phyloP scores from a whole-genome alignment of 1,284 basidiomycete species.

The Heterobasidion parviporum region DNA sequence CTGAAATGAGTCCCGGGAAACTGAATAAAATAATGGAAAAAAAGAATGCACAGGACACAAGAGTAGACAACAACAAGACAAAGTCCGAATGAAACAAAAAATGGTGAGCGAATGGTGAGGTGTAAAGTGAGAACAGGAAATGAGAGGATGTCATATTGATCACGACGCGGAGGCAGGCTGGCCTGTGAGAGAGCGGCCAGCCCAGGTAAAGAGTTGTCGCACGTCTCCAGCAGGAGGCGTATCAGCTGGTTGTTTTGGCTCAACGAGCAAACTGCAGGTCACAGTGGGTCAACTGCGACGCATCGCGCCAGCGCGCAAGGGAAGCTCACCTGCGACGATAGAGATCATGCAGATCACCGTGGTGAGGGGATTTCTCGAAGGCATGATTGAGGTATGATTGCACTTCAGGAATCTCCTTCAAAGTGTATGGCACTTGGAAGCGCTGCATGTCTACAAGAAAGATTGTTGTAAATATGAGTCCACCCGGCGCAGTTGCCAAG shows the following conservation, averaged over 20 bases:
- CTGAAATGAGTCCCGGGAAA: slow-evolving; percentile 11
- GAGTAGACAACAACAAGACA: slow-evolving; percentile 12
- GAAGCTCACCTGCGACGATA: slow-evolving; percentile 66
- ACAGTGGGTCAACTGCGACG: slow-evolving; percentile 5
- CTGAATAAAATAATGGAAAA: slow-evolving; percentile 3
- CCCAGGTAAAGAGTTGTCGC: slow-evolving; percentile 72
- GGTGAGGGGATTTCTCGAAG: slow-evolving; percentile 64
- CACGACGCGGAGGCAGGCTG: slow-evolving; percentile 16
- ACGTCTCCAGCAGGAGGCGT: slow-evolving; percentile 56
- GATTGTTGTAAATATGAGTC: background rate
- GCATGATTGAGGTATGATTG: slow-evolving; percentile 69
- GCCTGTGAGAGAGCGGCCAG: slow-evolving; percentile 42
- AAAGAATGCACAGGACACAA: slow-evolving; percentile 15
- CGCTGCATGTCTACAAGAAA: slow-evolving; percentile 71
- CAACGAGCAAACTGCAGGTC: slow-evolving; percentile 60
- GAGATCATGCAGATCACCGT: slow-evolving; percentile 72
- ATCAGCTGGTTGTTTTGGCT: slow-evolving; percentile 72
- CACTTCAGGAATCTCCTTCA: slow-evolving; percentile 80
- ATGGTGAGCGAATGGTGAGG: slow-evolving; percentile 13
- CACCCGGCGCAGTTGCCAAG: slow-evolving; percentile 2
- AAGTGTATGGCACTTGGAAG: slow-evolving; percentile 82
- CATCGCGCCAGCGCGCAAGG: slow-evolving; percentile 3
- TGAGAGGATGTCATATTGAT: slow-evolving; percentile 5
- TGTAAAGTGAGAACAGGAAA: slow-evolving; percentile 1
- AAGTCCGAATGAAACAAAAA: slow-evolving; percentile 1